phyloP scores from a whole-genome alignment of 2,329 filamentous ascomycete genomes.

The Xylaria hypoxylon region DNA sequence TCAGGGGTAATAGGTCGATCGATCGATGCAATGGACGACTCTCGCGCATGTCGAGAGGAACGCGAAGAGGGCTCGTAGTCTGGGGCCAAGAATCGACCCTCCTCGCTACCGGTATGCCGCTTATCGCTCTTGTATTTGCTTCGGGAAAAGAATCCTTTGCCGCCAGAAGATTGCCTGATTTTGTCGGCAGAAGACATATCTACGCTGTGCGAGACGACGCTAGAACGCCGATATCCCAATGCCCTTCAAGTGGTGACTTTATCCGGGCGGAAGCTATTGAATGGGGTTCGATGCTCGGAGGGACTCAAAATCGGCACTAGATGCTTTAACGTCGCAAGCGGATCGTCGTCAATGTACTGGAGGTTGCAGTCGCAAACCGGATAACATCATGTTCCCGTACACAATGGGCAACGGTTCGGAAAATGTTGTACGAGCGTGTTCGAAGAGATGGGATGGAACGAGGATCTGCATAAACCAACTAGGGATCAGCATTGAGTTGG shows the following conservation, averaged over 20 bases:
- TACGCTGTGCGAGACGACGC: constrained; percentile 41
- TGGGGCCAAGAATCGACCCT: constrained; percentile 66
- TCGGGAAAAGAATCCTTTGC: constrained; percentile 86
- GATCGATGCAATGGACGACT: constrained; percentile 77
- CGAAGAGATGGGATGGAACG: constrained; percentile 39
- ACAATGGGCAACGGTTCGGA: constrained; percentile 37
- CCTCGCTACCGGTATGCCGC: constrained; percentile 69
- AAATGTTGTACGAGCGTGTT: constrained; percentile 43
- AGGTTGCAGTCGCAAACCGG: constrained; percentile 55
- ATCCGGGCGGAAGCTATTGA: constrained; percentile 31
- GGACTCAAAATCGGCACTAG: constrained; percentile 29
- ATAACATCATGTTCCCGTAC: constrained; percentile 56
- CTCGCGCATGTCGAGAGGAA: constrained; percentile 79
- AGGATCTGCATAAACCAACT: constrained; percentile 47
- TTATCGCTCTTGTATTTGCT: constrained; percentile 82
- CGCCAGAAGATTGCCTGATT: constrained; percentile 80
- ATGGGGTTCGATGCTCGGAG: constrained; percentile 35
- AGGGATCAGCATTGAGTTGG: constrained; percentile 47
- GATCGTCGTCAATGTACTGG: constrained; percentile 55
- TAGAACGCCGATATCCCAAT: constrained; percentile 46
- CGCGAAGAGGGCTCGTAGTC: constrained; percentile 75
- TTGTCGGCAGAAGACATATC: constrained; percentile 77
- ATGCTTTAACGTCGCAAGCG: constrained; percentile 36
- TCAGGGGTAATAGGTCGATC: constrained; percentile 75
- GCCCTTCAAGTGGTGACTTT: constrained; percentile 40